phyloP scores from a whole-genome alignment of 2,329 filamentous ascomycete species.

The Xylariaceae sp. region DNA sequence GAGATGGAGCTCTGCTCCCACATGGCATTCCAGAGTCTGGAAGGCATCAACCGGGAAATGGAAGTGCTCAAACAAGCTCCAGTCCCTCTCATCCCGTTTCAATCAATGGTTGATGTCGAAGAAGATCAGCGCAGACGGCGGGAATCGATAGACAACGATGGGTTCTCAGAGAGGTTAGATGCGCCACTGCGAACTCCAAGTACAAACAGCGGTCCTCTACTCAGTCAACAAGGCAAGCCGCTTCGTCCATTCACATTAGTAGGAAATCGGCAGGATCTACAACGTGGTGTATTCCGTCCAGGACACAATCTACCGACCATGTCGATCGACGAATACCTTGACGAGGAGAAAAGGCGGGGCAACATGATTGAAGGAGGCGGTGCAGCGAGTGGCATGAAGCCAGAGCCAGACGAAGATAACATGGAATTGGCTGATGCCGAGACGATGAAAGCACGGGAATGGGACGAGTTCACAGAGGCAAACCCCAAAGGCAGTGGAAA shows the following conservation, averaged over 20 bases:
- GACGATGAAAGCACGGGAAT: conserved; percentile 87
- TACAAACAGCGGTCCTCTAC: conserved; percentile 62
- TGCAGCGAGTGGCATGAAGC: conserved; percentile 62
- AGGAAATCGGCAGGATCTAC: conserved; percentile 69
- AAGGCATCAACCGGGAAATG: conserved; percentile 78
- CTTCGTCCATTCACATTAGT: conserved; percentile 87
- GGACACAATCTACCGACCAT: conserved; percentile 95
- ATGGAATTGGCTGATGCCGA: conserved; percentile 81
- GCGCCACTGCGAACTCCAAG: conserved; percentile 49
- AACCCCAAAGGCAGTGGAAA: conserved; percentile 84
- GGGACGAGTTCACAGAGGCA: conserved; percentile 91
- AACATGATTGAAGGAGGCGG: conserved; percentile 91
- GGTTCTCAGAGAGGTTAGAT: conserved; percentile 74
- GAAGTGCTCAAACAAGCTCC: conserved; percentile 77
- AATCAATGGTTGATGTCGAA: conserved; percentile 43
- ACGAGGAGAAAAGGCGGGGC: conserved; percentile 79
- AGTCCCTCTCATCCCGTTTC: conserved; percentile 40
- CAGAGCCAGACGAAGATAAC: conserved; percentile 85
- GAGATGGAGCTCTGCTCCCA: conserved; percentile 71
- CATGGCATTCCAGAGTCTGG: conserved; percentile 80
- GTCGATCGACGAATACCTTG: conserved; percentile 96
- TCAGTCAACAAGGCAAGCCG: conserved; percentile 77
- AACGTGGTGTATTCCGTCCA: conserved; percentile 78
- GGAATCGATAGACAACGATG: conserved; percentile 36
- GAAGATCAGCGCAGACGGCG: conserved; percentile 42